Evolutionary conservation across 1,284 basidiomycete genomes (phyloP).

Genomic region (Leccinum olivaceoglutinosum): DNA sequence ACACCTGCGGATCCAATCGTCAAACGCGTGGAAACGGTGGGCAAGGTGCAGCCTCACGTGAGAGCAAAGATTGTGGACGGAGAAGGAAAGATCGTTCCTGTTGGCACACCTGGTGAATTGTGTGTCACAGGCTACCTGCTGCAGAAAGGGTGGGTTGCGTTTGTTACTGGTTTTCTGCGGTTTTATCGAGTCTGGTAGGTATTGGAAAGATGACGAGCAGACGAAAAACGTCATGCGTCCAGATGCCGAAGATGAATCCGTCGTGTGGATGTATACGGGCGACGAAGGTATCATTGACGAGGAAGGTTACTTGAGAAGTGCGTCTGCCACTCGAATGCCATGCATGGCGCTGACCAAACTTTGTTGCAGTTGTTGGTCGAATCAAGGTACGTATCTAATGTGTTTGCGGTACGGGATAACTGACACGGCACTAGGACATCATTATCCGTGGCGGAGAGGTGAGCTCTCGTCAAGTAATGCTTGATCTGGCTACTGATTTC

Average conservation of each 20-base stretch:
- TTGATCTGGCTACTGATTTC: background rate
- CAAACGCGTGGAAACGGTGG: slow-evolving; percentile 79
- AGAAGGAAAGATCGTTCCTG: slow-evolving; percentile 58
- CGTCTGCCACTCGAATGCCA: slow-evolving; percentile 18
- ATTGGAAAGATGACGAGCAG: slow-evolving; percentile 73
- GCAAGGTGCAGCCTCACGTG: slow-evolving; percentile 70
- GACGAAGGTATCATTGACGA: slow-evolving; percentile 81
- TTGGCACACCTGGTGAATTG: slow-evolving; percentile 71
- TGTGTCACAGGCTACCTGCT: slow-evolving; percentile 71
- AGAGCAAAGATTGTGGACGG: slow-evolving; percentile 66
- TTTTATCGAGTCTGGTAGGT: slow-evolving; percentile 37
- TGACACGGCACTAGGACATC: slow-evolving; percentile 29
- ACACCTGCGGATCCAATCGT: slow-evolving; percentile 59
- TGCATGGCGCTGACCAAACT: slow-evolving; percentile 3
- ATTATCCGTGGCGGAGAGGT: slow-evolving; percentile 87
- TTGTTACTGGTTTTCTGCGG: background rate
- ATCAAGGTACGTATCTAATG: slow-evolving; percentile 50
- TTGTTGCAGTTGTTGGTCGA: slow-evolving; percentile 61
- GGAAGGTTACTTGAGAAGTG: slow-evolving; percentile 75
- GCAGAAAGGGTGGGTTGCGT: slow-evolving; percentile 61
- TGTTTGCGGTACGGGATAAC: background rate
- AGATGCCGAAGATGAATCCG: slow-evolving; percentile 47
- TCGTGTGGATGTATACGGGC: slow-evolving; percentile 80
- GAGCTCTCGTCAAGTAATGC: background rate
- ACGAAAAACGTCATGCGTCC: slow-evolving; percentile 58